phyloP scores from a whole-genome alignment of 257 asterid genomes.

The Cruciata laevipes region DNA sequence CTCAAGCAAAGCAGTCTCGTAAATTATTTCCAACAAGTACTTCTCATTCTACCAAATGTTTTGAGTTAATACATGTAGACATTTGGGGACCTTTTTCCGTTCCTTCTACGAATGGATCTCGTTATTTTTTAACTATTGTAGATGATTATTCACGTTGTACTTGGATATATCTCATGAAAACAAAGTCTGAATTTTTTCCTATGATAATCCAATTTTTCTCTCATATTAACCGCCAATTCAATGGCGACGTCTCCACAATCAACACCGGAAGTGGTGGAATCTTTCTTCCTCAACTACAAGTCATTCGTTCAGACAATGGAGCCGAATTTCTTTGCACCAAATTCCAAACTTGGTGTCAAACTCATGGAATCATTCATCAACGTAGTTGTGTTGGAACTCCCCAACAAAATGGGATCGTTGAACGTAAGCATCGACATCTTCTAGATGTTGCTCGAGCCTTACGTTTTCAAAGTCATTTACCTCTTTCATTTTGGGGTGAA shows the following conservation, averaged over 20 bases:
- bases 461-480: background rate
- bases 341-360: background rate
- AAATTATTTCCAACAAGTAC: background rate
- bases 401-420: background rate
- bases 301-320: background rate
- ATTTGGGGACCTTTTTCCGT: background rate
- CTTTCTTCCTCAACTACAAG: background rate
- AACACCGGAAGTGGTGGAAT: background rate
- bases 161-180: background rate
- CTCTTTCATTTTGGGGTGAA: slow-evolving; percentile 1
- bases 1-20: background rate
- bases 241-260: background rate
- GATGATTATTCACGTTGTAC: background rate
- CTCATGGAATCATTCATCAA: background rate
- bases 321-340: background rate
- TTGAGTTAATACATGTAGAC: background rate
- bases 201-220: background rate
- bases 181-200: background rate
- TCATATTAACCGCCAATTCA: background rate
- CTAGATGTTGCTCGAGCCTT: background rate
- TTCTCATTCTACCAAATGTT: background rate
- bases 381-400: background rate
- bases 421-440: background rate
- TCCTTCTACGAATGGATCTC: background rate
- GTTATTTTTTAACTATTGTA: background rate